A percentile compares a stretch with the other conserved stretches of the same genome.
Conservation (phyloP, 371 early-diverging fungal genomes). For the Cokeromyces recurvatus region DNA sequence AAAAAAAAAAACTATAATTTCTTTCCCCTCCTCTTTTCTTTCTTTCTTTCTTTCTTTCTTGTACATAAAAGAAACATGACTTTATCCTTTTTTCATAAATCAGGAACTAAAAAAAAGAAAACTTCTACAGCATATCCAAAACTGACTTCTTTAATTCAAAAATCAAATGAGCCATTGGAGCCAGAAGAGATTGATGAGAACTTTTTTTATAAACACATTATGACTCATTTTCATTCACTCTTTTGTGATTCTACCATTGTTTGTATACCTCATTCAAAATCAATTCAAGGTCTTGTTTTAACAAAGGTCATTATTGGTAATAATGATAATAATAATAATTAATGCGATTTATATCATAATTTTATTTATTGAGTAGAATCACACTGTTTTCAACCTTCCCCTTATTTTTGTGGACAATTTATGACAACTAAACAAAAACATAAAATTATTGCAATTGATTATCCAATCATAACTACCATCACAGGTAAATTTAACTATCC, state of each 20-base stretch:
- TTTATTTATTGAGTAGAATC: conserved; percentile 34
- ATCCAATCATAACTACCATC: conserved; percentile 42
- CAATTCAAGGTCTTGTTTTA: conserved; percentile 46
- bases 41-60: neutral
- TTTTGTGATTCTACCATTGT: conserved; percentile 49
- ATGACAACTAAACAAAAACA: conserved; percentile 45
- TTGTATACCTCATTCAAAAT: conserved; percentile 54
- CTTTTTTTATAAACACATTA: conserved; percentile 40
- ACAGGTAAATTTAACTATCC: too few relatives aligned
- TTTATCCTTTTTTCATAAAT: conserved; percentile 18
- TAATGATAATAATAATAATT: neutral
- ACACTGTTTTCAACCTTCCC: conserved; percentile 56
- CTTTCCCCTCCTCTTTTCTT: too few relatives aligned
- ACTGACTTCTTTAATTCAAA: conserved; percentile 31
- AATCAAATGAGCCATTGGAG: neutral
- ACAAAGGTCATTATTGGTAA: conserved; percentile 57
- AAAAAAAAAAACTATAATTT: too few relatives aligned
- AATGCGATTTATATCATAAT: neutral
- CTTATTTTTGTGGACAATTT: conserved; percentile 56
- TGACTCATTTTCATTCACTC: conserved; percentile 32
- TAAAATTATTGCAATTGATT: conserved; percentile 53
- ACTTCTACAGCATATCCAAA: conserved; percentile 23
- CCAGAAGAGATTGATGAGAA: conserved; percentile 48
- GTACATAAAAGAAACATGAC: neutral
- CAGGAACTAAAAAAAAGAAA: conserved; percentile 29